Percentiles rank a stretch among this genome's conserved stretches.
phyloP scores from a whole-genome alignment of 164 flowering plant species.

The Tetrastigma voinierianum region DNA sequence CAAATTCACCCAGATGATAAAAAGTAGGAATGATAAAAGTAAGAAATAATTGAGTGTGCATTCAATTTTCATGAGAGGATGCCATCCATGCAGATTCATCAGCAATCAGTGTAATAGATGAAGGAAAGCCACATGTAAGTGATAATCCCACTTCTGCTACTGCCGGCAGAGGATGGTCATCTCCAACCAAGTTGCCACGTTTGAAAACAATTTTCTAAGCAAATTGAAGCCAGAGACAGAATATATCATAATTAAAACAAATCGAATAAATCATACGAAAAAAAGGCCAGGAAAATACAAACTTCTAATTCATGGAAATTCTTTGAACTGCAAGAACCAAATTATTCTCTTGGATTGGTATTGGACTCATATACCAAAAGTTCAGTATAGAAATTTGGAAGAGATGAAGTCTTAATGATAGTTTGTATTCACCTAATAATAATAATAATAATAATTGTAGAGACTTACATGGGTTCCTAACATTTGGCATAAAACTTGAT shows the following conservation, averaged over 20 bases:
- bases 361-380: no score
- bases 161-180: conserved; percentile 72
- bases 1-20: no score
- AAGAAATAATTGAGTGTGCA: not conserved
- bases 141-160: conserved; percentile 52
- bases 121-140: conserved; percentile 66
- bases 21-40: no score
- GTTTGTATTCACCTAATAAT: no score
- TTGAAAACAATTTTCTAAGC: conserved; percentile 65
- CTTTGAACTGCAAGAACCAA: no score
- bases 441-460: not conserved
- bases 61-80: not conserved
- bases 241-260: not conserved
- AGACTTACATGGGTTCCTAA: conserved; percentile 64
- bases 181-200: conserved; percentile 86
- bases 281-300: no score
- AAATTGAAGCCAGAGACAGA: conserved; percentile 13
- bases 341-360: no score
- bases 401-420: no score
- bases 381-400: no score
- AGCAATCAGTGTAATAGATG: conserved; percentile 66
- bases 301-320: no score
- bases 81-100: conserved; percentile 62
- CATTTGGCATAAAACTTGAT: conserved; percentile 50
- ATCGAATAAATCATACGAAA: not conserved